phyloP scores from a whole-genome alignment of 1,284 basidiomycete species.

The Laetiporus sulphureus region DNA sequence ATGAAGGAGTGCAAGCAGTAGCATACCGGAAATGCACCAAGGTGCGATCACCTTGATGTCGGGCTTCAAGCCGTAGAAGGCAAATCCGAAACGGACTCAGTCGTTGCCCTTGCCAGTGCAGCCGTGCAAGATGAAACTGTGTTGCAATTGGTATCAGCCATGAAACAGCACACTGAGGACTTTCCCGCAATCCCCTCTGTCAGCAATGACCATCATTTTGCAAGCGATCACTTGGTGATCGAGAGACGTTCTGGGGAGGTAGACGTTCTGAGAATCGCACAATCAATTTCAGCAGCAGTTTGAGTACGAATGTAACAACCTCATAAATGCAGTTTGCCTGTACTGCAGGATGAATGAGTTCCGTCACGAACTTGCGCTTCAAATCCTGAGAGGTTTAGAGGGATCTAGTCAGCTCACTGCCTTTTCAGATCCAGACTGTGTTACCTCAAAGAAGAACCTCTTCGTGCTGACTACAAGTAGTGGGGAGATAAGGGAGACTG shows the following conservation, averaged over 20 bases:
- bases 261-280: constrained; percentile 65
- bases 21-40: constrained; percentile 87
- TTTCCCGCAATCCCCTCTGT: constrained; percentile 88
- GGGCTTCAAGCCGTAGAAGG: constrained; percentile 98
- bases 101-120: constrained; percentile 99
- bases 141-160: not conserved
- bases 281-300: constrained; percentile 1
- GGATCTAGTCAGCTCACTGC: not conserved
- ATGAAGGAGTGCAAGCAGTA: not conserved
- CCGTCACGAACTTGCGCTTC: constrained; percentile 91
- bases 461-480: constrained; percentile 86
- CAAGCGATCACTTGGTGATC: constrained; percentile 98
- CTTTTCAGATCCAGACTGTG: not conserved
- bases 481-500: too few relatives aligned
- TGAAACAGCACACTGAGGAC: constrained; percentile 24
- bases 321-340: constrained; percentile 99
- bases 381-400: constrained; percentile 58
- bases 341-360: constrained; percentile 96
- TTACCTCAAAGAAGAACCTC: constrained; percentile 89
- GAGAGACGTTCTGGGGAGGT: constrained; percentile 96
- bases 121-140: constrained; percentile 94
- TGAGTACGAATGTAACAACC: constrained; percentile 31
- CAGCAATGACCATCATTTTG: constrained; percentile 95
- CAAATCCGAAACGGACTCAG: constrained; percentile 98
- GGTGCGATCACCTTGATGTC: constrained; percentile 99